phyloP scores from a whole-genome alignment of 768 basidiomycete genomes.

The Galerina marginata region DNA sequence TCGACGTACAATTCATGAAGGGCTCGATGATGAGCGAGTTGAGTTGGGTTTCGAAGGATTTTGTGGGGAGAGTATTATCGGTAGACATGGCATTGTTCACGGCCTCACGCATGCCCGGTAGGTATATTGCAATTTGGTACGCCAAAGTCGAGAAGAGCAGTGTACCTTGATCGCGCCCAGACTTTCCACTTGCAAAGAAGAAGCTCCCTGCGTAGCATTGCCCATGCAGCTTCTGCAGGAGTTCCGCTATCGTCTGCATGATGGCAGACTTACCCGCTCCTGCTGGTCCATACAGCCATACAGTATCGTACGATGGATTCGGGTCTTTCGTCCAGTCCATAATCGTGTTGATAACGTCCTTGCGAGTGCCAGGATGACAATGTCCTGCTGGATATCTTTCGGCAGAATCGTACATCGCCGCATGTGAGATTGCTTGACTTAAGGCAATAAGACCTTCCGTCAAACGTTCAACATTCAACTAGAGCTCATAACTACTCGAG shows the following conservation, averaged over 20 bases:
- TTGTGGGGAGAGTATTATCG: not conserved
- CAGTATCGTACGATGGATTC: not conserved
- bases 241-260: slow-evolving; percentile 34
- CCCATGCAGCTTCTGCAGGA: not conserved
- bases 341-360: slow-evolving; percentile 14
- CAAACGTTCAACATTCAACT: too few relatives aligned
- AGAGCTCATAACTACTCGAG: too few relatives aligned
- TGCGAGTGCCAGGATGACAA: slow-evolving; percentile 21
- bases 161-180: not conserved
- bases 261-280: slow-evolving; percentile 33
- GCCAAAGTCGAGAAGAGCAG: slow-evolving; percentile 24
- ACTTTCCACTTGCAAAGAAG: slow-evolving; percentile 17
- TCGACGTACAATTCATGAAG: not conserved
- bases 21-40: slow-evolving; percentile 12
- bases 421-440: too few relatives aligned
- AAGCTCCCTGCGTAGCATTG: slow-evolving; percentile 12
- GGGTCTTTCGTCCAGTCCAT: slow-evolving; percentile 6
- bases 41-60: slow-evolving; percentile 9
- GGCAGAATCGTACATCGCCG: slow-evolving; percentile 15
- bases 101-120: not conserved
- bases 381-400: slow-evolving; percentile 9
- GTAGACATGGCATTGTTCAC: not conserved
- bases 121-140: slow-evolving; percentile 19
- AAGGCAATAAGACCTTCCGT: too few relatives aligned
- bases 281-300: slow-evolving; percentile 31